Evolutionary conservation across 2,329 filamentous ascomycete genomes (phyloP), one percentile per base, ranked within the genome.

Genomic region (Sarocladium brachiariae): DNA sequence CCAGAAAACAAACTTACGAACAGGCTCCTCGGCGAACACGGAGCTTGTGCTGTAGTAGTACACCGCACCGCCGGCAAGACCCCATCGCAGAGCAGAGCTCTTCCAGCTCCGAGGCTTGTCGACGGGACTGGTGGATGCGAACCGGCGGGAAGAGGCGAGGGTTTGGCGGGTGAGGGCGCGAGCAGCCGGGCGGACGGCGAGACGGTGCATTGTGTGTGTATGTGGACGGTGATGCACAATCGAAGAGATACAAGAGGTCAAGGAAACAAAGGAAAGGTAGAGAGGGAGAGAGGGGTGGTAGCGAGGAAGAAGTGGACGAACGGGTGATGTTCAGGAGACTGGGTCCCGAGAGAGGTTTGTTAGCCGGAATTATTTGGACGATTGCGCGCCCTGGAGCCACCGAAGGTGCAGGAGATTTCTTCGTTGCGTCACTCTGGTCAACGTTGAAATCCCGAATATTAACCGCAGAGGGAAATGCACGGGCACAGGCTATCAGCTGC

Each of bases 21-120:
- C 70, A 31, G 83, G 80, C 67, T 95, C 86, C 61, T 96, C 89
- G 14, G 90, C 87, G 67, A 97, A 97, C 19, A 89, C 75, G 50
- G 83, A 80, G 62, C 86, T 92, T 7, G 90, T 96, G 73, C 90
- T 95, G 69, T 97, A 99, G 70, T 88, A 96, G 72, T 97, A 99
- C 47, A 97, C 72, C 41, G 85, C 83, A 18, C 78, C 89, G 53
- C 74, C 76, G 0, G 89, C 91, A 51, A 93, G 64, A 57, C 83
- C 88, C 80, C 89, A 86, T 72, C 92, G 80, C 60, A 80, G 65
- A 3, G 76, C 77, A 49, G 83, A 76, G 66, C 83, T 86, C 77
- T 91, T 95, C 87, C 89, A 96, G 65, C 83, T 87, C 65, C 89
- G 75, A 60, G 81, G 81, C 71, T 83, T 87, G 62, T 80, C 73